Base-by-base conservation (phyloP, 2,329 filamentous ascomycete species). In the Aspergillus sp. region DNA sequence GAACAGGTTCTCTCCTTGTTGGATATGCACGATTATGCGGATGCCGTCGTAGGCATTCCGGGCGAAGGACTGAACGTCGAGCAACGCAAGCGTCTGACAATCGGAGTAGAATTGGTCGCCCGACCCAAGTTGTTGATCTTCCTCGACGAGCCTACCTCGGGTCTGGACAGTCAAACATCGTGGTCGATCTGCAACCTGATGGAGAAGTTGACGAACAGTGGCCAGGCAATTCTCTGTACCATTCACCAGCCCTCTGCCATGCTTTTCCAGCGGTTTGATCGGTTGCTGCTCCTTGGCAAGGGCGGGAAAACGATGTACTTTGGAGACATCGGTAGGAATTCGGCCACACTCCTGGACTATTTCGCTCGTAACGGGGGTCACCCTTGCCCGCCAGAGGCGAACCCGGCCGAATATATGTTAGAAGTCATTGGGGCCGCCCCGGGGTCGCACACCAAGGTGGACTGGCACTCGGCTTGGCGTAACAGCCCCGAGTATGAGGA, bases 221-320 rank as follows among this genome's bases (percentile, higher is more conserved):
- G 92, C 18, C 91, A 94, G 73, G 92, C 93, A 52, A 90, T 96
- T 75, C 85, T 96, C 10, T 96, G 92, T 78, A 96, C 92, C 0
- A 96, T 96, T 61, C 92, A 96, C 74, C 92, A 96, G 74, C 92
- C 92, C 10, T 95, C 91, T 14, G 91, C 92, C 47, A 91, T 95
- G 82, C 82, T 96, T 54, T 96, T 96, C 80, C 90, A 96, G 73
- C 88, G 90, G 59, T 96, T 88, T 50, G 86, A 88, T 61, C 79
- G 80, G 0, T 74, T 88, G 0, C 77, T 88, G 0, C 84, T 89
- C 69, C 78, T 89, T 1, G 84, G 84, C 6, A 80, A 80, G 56
- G 86, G 86, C 20, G 87, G 87, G 0, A 83, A 82, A 66, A 87
- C 85, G 0, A 84, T 88, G 0, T 89, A 89, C 65, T 88, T 88